These are phyloP conservation scores for Penicillium odoratum DNA, from an alignment of 495 filamentous ascomycete genomes.

Conservation along the genomic window DNA sequence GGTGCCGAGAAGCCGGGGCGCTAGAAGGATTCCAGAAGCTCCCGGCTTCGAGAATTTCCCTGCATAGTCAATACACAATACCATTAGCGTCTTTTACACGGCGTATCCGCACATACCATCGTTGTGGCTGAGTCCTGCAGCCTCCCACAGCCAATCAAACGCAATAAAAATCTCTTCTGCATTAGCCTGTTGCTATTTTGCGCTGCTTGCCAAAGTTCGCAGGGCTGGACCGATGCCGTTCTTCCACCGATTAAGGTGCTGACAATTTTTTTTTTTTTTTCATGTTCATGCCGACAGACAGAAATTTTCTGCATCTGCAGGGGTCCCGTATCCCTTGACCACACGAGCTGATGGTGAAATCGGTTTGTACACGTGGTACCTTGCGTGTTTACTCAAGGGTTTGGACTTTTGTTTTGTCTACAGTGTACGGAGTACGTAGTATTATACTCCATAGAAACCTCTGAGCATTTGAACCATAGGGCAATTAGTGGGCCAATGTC, in stretches of 20 bases:
- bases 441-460: background rate
- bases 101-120: constrained; percentile 18
- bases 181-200: constrained; percentile 20
- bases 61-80: constrained; percentile 12
- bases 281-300: background rate
- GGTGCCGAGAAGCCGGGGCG: constrained; percentile 17
- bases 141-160: constrained; percentile 15
- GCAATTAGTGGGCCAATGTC: constrained; percentile 1
- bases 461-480: background rate
- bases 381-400: background rate
- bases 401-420: background rate
- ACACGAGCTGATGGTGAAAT: constrained; percentile 1
- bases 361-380: constrained; percentile 4
- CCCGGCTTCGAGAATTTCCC: constrained; percentile 11
- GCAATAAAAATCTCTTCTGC: constrained; percentile 16
- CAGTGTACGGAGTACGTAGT: background rate
- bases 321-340: background rate
- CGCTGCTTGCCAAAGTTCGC: constrained; percentile 7
- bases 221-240: constrained; percentile 9
- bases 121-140: constrained; percentile 12
- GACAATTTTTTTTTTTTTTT: constrained; percentile 7
- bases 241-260: constrained; percentile 17
- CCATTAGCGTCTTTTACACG: constrained; percentile 10
- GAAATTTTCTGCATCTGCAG: constrained; percentile 10
- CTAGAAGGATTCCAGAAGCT: constrained; percentile 24